Evolutionary conservation across 345 rosid genomes (phyloP).

Genomic region (Microthlaspi erraticum): DNA sequence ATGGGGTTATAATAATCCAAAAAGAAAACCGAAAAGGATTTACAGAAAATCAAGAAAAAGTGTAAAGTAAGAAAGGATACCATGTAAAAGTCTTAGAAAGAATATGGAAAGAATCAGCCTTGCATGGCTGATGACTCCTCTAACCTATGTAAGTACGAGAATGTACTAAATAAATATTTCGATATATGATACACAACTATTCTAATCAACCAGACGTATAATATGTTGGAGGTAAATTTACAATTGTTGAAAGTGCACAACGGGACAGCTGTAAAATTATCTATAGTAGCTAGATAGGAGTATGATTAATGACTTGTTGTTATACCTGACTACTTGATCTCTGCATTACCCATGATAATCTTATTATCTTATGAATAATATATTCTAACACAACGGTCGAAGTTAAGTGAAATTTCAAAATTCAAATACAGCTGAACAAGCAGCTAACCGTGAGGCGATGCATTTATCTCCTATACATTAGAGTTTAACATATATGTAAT

Average conservation of each 20-base stretch:
- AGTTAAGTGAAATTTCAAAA: constrained; percentile 30
- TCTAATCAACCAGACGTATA: background rate
- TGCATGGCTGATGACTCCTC: constrained; percentile 43
- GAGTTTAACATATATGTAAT: background rate
- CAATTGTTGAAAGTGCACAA: no score
- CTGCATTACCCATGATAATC: constrained; percentile 14
- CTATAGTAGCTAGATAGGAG: background rate
- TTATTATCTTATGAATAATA: constrained; percentile 8
- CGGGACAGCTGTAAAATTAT: no score
- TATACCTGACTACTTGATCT: background rate
- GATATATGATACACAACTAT: constrained; percentile 3
- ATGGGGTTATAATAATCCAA: background rate
- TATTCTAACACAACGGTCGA: constrained; percentile 23
- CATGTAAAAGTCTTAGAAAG: constrained; percentile 31
- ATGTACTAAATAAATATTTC: constrained; percentile 1
- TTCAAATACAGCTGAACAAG: constrained; percentile 26
- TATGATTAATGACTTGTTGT: background rate
- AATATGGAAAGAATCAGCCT: constrained; percentile 15
- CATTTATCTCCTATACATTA: constrained; percentile 8
- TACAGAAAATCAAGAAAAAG: constrained; percentile 30
- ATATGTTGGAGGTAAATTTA: no score
- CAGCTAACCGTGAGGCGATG: constrained; percentile 30
- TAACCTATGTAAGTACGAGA: constrained; percentile 31
- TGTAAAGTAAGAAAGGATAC: constrained; percentile 40
- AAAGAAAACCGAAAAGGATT: constrained; percentile 14